These are phyloP conservation scores for Leccinum pallidistipes DNA, from an alignment of 1,284 basidiomycete genomes.

Conservation along the genomic window DNA sequence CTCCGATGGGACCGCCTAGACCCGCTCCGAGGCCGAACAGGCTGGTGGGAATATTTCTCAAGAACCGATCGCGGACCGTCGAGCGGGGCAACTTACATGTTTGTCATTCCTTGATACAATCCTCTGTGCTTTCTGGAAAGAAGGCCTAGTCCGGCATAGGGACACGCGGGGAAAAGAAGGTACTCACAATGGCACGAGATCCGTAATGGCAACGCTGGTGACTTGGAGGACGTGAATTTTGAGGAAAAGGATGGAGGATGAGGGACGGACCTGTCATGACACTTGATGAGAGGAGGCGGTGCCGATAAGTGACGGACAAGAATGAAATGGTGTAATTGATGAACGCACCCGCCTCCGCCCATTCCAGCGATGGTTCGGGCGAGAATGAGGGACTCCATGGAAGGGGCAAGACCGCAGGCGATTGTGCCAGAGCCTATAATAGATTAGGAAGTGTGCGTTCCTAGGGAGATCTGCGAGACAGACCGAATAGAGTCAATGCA, in stretches of 20 bases:
- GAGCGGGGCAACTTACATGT: constrained; percentile 57
- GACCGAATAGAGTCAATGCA: constrained; percentile 80
- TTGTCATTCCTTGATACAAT: constrained; percentile 86
- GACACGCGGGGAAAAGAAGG: neutral
- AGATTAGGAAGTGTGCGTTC: constrained; percentile 20
- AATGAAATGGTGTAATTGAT: constrained; percentile 70
- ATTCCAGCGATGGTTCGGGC: constrained; percentile 86
- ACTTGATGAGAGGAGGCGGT: constrained; percentile 36
- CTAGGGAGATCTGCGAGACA: constrained; percentile 20
- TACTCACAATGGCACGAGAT: constrained; percentile 79
- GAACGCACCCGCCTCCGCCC: constrained; percentile 89
- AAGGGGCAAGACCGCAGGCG: constrained; percentile 79
- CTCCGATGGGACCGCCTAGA: constrained; percentile 88
- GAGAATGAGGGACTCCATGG: constrained; percentile 78
- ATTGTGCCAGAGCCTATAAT: constrained; percentile 74
- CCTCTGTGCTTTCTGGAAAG: constrained; percentile 74
- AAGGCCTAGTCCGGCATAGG: constrained; percentile 28
- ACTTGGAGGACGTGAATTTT: constrained; percentile 46
- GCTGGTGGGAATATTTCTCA: constrained; percentile 38
- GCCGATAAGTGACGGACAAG: constrained; percentile 49
- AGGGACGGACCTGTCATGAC: constrained; percentile 73
- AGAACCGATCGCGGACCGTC: constrained; percentile 7
- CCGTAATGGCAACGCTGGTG: constrained; percentile 73
- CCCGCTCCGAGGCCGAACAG: constrained; percentile 77
- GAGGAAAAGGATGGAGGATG: constrained; percentile 8